Evolutionary conservation across 148 eudicot genomes (phyloP).

Genomic region (Camellia sinensis): DNA sequence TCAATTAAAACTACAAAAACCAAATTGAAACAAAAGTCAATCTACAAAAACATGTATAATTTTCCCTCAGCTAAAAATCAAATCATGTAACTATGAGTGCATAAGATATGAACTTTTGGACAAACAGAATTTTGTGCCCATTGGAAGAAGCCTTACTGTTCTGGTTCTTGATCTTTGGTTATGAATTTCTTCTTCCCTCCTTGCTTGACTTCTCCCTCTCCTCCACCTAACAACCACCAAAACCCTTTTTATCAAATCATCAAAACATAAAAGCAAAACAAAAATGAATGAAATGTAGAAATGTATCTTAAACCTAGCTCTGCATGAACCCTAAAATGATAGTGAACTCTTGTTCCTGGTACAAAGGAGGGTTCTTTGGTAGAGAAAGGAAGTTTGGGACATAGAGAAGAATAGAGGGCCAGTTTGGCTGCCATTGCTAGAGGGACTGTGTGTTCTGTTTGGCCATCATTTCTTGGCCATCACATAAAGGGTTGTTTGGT

Average conservation of each 20-base stretch:
- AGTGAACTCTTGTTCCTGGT: constrained; percentile 20
- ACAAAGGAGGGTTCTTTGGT: constrained; percentile 22
- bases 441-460: not conserved
- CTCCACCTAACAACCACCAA: constrained; percentile 48
- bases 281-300: not conserved
- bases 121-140: too few relatives aligned
- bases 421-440: constrained; percentile 58
- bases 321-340: constrained; percentile 46
- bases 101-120: not conserved
- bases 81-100: too few relatives aligned
- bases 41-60: too few relatives aligned
- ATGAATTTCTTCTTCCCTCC: constrained; percentile 84
- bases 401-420: constrained; percentile 39
- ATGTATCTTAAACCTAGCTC: constrained; percentile 41
- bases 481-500: constrained; percentile 1
- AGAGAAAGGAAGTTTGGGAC: constrained; percentile 28
- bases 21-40: too few relatives aligned
- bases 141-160: constrained; percentile 58
- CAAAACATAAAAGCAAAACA: too few relatives aligned
- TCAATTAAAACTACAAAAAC: too few relatives aligned
- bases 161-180: constrained; percentile 88
- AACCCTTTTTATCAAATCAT: not conserved
- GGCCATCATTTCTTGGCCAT: not conserved
- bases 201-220: constrained; percentile 62
- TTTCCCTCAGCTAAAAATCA: too few relatives aligned